Evolutionary conservation across 306 rosid species (phyloP).

Genomic region (Casuarina equisetifolia): DNA sequence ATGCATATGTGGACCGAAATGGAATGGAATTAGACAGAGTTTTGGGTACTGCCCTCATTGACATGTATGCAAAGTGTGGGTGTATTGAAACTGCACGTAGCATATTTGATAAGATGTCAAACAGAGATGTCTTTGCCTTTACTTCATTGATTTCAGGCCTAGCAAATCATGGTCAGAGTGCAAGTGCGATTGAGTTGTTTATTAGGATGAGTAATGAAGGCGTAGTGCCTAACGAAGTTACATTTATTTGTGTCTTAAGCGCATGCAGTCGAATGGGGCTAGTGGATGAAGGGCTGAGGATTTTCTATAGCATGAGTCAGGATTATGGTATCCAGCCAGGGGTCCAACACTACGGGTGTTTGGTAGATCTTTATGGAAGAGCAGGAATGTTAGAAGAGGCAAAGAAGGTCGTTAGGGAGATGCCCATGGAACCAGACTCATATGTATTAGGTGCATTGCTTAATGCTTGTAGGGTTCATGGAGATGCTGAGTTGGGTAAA

Average conservation of each 20-base stretch:
- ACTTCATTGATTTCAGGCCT: conserved; percentile 49
- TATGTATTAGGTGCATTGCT: conserved; percentile 51
- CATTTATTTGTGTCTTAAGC: conserved; percentile 44
- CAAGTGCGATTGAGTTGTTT: conserved; percentile 36
- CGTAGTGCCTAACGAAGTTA: conserved; percentile 47
- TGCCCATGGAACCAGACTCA: conserved; percentile 52
- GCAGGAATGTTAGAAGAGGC: conserved; percentile 54
- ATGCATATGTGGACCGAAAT: conserved; percentile 37
- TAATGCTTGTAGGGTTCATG: conserved; percentile 47
- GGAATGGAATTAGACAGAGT: conserved; percentile 32
- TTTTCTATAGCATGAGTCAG: conserved; percentile 39
- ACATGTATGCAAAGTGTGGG: conserved; percentile 53
- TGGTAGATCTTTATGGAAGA: conserved; percentile 54
- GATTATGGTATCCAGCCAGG: conserved; percentile 33
- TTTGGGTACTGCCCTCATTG: conserved; percentile 48
- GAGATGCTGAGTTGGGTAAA: conserved; percentile 40
- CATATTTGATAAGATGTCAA: conserved; percentile 37
- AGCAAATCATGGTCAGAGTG: conserved; percentile 44
- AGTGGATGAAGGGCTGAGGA: conserved; percentile 40
- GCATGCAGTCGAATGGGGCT: conserved; percentile 52
- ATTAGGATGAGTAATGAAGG: conserved; percentile 39
- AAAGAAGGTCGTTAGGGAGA: conserved; percentile 30
- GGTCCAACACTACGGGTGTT: conserved; percentile 48
- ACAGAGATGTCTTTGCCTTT: conserved; percentile 45
- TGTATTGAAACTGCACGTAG: conserved; percentile 34